These are phyloP conservation scores for Excoecaria agallocha DNA, from an alignment of 345 rosid genomes.

Conservation along the genomic window DNA sequence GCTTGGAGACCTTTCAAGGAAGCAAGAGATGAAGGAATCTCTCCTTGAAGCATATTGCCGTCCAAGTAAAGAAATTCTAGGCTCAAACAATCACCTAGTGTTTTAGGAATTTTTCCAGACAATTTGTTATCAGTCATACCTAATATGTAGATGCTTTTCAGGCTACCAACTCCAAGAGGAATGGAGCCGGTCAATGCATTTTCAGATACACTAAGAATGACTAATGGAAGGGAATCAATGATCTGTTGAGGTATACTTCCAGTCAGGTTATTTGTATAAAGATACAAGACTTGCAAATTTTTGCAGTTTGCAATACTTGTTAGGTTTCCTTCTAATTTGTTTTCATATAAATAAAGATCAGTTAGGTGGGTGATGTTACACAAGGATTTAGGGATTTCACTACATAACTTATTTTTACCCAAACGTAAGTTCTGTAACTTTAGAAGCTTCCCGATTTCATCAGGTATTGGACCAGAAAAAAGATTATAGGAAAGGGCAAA, in stretches of 20 bases:
- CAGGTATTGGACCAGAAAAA: not conserved
- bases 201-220: not conserved
- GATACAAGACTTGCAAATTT: not conserved
- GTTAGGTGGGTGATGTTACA: not conserved
- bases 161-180: not conserved
- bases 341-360: not conserved
- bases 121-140: not conserved
- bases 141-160: not conserved
- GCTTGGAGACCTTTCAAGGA: not conserved
- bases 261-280: not conserved
- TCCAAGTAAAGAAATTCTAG: not conserved
- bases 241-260: not conserved
- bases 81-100: not conserved
- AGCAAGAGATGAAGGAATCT: conserved; percentile 8
- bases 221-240: not conserved
- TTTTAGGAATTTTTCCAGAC: conserved; percentile 13
- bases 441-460: conserved; percentile 4
- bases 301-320: not conserved
- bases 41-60: not conserved
- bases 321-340: conserved; percentile 7
- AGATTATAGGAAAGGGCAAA: not conserved
- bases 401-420: not conserved
- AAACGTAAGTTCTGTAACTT: not conserved
- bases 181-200: not conserved
- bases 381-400: conserved; percentile 7